Evolutionary conservation across 495 filamentous ascomycete species (phyloP).

Genomic region (Jackrogersella multiformis): DNA sequence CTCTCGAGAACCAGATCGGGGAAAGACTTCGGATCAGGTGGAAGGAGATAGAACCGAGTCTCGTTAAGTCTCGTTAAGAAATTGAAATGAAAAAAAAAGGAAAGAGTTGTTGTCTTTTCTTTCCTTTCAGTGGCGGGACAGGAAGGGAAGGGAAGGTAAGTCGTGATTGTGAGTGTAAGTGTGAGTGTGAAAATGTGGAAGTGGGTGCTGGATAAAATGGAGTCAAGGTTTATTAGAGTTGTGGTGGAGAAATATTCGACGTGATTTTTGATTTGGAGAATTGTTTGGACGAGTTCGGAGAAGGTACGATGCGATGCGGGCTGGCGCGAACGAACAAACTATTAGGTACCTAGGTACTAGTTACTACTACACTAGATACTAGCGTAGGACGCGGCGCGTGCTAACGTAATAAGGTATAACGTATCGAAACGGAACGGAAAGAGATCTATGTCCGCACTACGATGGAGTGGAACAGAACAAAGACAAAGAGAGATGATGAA

Average conservation of each 20-base stretch:
- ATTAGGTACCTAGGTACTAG: neutral
- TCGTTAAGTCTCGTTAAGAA: slow-evolving; percentile 3
- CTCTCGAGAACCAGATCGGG: slow-evolving; percentile 17
- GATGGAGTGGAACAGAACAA: slow-evolving; percentile 2
- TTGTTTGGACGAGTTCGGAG: slow-evolving; percentile 41
- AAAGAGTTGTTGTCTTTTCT: too few relatives aligned
- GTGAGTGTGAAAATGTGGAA: slow-evolving; percentile 17
- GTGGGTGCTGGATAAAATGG: slow-evolving; percentile 36
- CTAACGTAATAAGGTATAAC: slow-evolving; percentile 24
- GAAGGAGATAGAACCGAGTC: slow-evolving; percentile 23
- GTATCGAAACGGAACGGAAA: slow-evolving; percentile 1
- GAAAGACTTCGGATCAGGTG: slow-evolving; percentile 4
- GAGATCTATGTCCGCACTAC: slow-evolving; percentile 12
- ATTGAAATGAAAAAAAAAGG: slow-evolving; percentile 10
- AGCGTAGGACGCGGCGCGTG: slow-evolving; percentile 6
- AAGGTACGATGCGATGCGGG: slow-evolving; percentile 28
- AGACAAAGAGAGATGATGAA: slow-evolving; percentile 1
- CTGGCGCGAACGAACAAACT: neutral
- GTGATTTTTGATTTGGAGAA: slow-evolving; percentile 36
- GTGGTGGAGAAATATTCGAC: slow-evolving; percentile 35
- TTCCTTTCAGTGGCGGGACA: slow-evolving; percentile 10
- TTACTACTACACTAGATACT: neutral
- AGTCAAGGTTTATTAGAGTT: slow-evolving; percentile 30
- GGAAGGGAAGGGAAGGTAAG: neutral
- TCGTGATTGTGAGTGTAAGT: neutral